phyloP scores from a whole-genome alignment of 2,329 filamentous ascomycete genomes.

The Graphiopsis chlorocephala region DNA sequence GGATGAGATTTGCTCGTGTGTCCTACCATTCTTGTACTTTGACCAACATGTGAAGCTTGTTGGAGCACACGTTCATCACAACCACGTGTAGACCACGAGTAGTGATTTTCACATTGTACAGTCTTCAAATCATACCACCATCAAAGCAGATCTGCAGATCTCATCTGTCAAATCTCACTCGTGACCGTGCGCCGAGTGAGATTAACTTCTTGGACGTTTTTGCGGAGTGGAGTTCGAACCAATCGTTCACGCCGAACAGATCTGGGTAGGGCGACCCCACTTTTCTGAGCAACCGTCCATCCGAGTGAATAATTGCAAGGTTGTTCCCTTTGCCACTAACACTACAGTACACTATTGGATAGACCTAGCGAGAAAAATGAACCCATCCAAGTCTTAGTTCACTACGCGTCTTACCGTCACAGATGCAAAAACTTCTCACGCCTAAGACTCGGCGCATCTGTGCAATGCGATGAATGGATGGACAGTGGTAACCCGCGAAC shows the following conservation, averaged over 20 bases:
- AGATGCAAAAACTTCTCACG: background rate
- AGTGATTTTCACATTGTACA: no score
- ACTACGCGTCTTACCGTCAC: background rate
- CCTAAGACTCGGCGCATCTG: background rate
- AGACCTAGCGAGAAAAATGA: background rate
- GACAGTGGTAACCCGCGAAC: background rate
- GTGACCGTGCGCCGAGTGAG: no score
- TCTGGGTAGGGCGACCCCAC: conserved; percentile 1
- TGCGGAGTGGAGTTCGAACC: background rate
- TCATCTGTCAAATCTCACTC: background rate
- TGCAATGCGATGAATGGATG: background rate
- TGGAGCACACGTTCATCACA: background rate
- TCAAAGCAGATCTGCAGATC: background rate
- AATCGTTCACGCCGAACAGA: conserved; percentile 7
- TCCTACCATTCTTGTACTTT: background rate
- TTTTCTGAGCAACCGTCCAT: background rate
- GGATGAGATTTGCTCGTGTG: background rate
- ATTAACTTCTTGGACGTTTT: no score
- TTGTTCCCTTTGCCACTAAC: background rate
- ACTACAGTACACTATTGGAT: background rate
- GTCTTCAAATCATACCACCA: no score
- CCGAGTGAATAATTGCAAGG: background rate
- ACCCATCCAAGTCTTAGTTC: background rate
- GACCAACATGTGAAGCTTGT: background rate
- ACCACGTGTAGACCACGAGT: no score